Base-by-base conservation (phyloP, 2,329 filamentous ascomycete genomes). In the Zarea fungicola region DNA sequence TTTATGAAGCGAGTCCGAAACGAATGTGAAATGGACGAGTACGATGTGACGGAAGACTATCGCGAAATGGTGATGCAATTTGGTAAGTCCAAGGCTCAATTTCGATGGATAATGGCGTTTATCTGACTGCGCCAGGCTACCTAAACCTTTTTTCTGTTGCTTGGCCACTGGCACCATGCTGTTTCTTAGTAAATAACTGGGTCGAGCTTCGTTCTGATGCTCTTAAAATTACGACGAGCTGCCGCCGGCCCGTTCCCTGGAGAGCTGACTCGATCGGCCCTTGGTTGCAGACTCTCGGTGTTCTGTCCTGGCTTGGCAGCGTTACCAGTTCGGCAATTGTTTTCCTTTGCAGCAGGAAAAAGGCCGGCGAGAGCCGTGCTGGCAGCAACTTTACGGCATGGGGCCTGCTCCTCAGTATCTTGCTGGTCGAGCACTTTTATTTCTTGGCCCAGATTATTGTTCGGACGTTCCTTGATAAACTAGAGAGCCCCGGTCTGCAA, bases 181-280 rank as follows among this genome's bases (percentile, higher is more conserved):
- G 87, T 2, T 97, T 97, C 71, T 72, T 97, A 11, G 73, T 93
- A 66, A 97, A 97, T 71, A 95, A 97, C 70, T 97, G 92, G 90
- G 73, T 99, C 50, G 93, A 97, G 64, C 79, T 97, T 32, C 87
- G 93, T 35, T 89, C 89, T 1, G 93, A 99, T 62, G 91, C 92
- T 2, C 79, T 96, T 70, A 99, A 99, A 67, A 95, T 97, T 59
- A 90, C 90, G 49, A 77, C 89, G 41, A 86, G 91, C 65, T 91
- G 89, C 74, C 86, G 92, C 60, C 84, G 93, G 4, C 93, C 93
- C 0, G 89, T 88, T 31, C 93, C 93, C 1, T 89, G 87, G 79
- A 83, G 93, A 46, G 84, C 89, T 1, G 93, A 97, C 68, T 93
- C 88, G 1, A 97, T 99, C 57, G 93, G 93, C 0, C 91, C 93